Base-by-base conservation (phyloP, 1,284 basidiomycete genomes). In the Apiotrichum mycotoxinovorans region DNA sequence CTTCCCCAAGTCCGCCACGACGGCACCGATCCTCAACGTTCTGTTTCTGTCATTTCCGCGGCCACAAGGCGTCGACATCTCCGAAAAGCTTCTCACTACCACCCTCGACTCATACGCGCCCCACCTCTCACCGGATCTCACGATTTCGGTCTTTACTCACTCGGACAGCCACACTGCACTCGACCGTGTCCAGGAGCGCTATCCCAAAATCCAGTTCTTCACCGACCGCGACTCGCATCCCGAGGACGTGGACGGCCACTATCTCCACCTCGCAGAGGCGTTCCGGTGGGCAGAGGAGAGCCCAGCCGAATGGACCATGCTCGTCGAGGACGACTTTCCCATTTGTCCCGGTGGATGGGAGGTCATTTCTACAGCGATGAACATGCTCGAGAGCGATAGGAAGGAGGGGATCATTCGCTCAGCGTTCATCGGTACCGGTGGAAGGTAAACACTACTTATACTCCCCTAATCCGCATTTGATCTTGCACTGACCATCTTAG, bases 251-350 rank as follows among this genome's bases (percentile, higher is more conserved):
- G 43, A 57, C 27, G 55, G 55, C 0, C 58, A 60, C 42, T 56
- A 54, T 38, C 58, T 60, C 7, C 58, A 60, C 27, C 52, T 60
- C 3, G 44, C 58, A 1, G 58, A 60, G 46, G 51, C 54, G 42
- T 60, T 57, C 26, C 51, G 58, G 8, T 60, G 55, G 55, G 33
- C 40, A 4, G 41, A 49, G 10, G 30, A 35, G 1, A 9, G 22
- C 4, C 26, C 20, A 2, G 57, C 52, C 11, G 60, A 62, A 26
- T 62, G 60, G 60, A 22, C 58, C 42, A 62, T 62, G 60, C 46
- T 62, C 23, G 48, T 58, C 17, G 60, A 62, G 44, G 60, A 62
- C 40, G 60, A 62, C 50, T 62, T 62, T 35, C 57, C 60, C 22
- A 17, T 62, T 11, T 62, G 60, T 44, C 48, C 45, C 3, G 60